Percentiles rank a stretch among this genome's conserved stretches.
Conservation (phyloP, 139 green algal species). For the Astrephomene gubernaculifera region DNA sequence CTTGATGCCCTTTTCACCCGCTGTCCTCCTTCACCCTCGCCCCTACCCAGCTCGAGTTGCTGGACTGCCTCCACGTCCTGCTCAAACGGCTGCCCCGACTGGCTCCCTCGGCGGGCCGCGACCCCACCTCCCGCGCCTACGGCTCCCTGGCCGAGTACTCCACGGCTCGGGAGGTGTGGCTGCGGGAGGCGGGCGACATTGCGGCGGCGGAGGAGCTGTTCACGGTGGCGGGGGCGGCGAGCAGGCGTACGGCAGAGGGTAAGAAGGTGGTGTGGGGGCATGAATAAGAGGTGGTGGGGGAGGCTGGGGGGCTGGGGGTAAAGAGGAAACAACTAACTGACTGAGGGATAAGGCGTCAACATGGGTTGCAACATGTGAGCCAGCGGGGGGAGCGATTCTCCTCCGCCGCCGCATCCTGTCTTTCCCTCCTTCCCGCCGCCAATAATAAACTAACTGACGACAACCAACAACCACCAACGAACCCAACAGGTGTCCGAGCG, state of each 20-base stretch:
- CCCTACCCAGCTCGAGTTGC: conserved; percentile 50
- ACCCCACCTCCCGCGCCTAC: conserved; percentile 23
- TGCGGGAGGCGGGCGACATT: conserved; percentile 48
- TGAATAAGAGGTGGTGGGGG: background rate
- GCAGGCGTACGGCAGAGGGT: conserved; percentile 42
- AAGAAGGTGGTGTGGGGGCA: background rate
- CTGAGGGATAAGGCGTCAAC: too few species aligned
- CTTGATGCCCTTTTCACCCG: too few species aligned
- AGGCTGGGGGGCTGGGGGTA: too few species aligned
- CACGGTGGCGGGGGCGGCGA: conserved; percentile 11
- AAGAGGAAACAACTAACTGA: too few species aligned
- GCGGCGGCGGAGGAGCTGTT: conserved; percentile 59
- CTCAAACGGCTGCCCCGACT: conserved; percentile 60
- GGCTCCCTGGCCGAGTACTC: conserved; percentile 51
- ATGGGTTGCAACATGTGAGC: too few species aligned
- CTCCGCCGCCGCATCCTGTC: background rate
- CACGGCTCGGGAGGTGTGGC: conserved; percentile 30
- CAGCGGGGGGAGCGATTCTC: background rate
- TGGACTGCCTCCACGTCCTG: conserved; percentile 63
- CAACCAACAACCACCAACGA: too few species aligned
- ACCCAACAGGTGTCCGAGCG: conserved; percentile 48
- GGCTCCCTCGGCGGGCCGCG: background rate
- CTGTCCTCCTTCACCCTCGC: too few species aligned
- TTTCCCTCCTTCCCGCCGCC: background rate
- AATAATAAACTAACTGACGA: background rate